A percentile compares a stretch with the other conserved stretches of the same genome.
phyloP scores from a whole-genome alignment of 139 green algal genomes.

The Pleodorina starrii region DNA sequence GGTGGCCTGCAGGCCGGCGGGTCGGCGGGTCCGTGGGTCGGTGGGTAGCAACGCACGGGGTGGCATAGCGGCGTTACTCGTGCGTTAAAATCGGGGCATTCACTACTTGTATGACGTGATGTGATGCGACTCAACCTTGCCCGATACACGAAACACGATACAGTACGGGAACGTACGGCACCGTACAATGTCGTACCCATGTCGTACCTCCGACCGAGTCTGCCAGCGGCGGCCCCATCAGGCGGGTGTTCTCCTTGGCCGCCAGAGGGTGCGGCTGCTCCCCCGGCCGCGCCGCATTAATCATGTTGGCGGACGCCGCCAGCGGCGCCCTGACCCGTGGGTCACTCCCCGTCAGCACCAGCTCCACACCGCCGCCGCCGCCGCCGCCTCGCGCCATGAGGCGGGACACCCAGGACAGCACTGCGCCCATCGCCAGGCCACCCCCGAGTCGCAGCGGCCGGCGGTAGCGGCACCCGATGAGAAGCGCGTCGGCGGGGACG shows the following conservation, averaged over 20 bases:
- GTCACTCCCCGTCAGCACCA: constrained; percentile 25
- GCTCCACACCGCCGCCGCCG: constrained; percentile 17
- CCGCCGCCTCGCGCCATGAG: constrained; percentile 9
- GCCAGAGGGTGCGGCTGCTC: constrained; percentile 28
- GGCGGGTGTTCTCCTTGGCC: background rate
- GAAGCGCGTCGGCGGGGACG: background rate
- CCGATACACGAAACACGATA: too few species aligned
- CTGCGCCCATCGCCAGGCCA: background rate
- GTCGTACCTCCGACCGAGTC: background rate
- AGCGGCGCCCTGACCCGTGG: constrained; percentile 28
- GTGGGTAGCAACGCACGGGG: too few species aligned
- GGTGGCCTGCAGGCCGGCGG: background rate
- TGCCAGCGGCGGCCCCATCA: background rate
- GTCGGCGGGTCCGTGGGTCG: too few species aligned
- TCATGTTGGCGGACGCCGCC: background rate
- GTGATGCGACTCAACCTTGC: too few species aligned
- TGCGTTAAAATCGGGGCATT: too few species aligned
- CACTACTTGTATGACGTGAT: too few species aligned
- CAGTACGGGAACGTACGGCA: too few species aligned
- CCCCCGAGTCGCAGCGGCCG: background rate
- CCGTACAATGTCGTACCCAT: too few species aligned
- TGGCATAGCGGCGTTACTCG: too few species aligned
- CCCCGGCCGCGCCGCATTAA: background rate
- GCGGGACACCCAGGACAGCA: constrained; percentile 13
- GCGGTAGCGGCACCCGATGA: constrained; percentile 31